Base-by-base conservation (phyloP, 345 rosid species). In the Rhodamnia argentea region DNA sequence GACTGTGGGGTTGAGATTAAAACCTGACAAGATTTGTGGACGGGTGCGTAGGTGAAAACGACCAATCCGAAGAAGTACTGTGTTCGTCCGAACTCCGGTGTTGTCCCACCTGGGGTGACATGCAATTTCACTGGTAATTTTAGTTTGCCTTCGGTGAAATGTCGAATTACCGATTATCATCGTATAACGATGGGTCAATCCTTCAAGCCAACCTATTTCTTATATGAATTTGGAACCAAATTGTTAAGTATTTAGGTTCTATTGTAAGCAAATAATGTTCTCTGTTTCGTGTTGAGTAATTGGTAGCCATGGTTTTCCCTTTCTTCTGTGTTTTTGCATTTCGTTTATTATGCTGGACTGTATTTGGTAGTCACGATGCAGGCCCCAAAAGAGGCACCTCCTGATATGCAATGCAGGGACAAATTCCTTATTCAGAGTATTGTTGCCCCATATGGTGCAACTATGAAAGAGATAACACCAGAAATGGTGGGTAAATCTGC, bases 341-440 rank as follows among this genome's bases (percentile, higher is more conserved):
- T 62, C 20, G 32, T 84, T 60, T 40, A 59, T 86, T 86, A 84
- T 85, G 85, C 53, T 56, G 85, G 86, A 85, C 85, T 44, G 83
- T 37, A 54, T 83, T 62, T 90, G 86, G 84, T 87, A 95, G 99
- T 96, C 86, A 93, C 97, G 51, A 96, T 95, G 99, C 99, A 96
- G 92, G 97, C 97, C 29, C 97, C 89, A 78, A 96, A 90, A 87
- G 99, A 96, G 91, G 87, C 90, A n/a, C 98, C 98, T 40, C 88
- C 89, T 55, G 98, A 96, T 84, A 88, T 95, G 97, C 98, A 95
- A 83, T 94, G 96, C 94, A 93, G 89, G 93, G 99, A 94, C 93
- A 96, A 95, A 88, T 94, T 96, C 89, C 98, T 96, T 53, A 90
- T 96, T 82, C 99, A 93, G 91, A 95, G 94, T 76, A 94, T 92